phyloP scores from a whole-genome alignment of 305 asterid species.

The Solanum chacoense region DNA sequence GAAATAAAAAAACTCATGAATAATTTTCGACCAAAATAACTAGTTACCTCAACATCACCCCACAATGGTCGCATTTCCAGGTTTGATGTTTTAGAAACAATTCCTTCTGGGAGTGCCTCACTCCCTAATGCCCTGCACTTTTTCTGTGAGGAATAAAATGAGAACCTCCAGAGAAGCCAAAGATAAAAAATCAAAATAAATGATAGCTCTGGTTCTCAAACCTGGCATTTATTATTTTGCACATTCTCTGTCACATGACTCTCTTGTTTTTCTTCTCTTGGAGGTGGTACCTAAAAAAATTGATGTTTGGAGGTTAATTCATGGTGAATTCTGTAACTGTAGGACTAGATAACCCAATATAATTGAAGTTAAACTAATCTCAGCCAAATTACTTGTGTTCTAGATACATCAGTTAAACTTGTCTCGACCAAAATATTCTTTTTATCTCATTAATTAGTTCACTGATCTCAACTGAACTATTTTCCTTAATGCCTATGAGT shows the following conservation, averaged over 20 bases:
- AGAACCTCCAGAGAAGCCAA: background rate
- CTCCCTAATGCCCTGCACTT: constrained; percentile 50
- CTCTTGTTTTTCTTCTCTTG: constrained; percentile 7
- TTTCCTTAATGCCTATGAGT: background rate
- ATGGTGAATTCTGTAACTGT: background rate
- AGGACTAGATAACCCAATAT: background rate
- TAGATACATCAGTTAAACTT: background rate
- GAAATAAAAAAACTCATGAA: background rate
- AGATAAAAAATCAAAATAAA: background rate
- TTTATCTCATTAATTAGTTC: background rate
- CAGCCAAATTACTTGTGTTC: background rate
- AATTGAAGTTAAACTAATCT: background rate
- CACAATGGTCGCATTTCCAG: constrained; percentile 63
- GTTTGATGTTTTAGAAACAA: constrained; percentile 54
- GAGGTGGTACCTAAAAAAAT: constrained; percentile 20
- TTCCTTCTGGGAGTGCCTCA: constrained; percentile 80
- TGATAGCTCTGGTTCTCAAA: constrained; percentile 11
- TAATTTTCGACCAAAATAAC: background rate
- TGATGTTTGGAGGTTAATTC: constrained; percentile 4
- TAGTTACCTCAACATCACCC: constrained; percentile 57
- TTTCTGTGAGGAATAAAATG: constrained; percentile 25
- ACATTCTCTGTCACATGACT: constrained; percentile 7
- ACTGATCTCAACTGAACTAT: background rate
- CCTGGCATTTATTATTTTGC: constrained; percentile 41
- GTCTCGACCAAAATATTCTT: background rate